Conservation (phyloP, 192 early-diverging fungal genomes). For the Gryganskiella cystojenkinii region DNA sequence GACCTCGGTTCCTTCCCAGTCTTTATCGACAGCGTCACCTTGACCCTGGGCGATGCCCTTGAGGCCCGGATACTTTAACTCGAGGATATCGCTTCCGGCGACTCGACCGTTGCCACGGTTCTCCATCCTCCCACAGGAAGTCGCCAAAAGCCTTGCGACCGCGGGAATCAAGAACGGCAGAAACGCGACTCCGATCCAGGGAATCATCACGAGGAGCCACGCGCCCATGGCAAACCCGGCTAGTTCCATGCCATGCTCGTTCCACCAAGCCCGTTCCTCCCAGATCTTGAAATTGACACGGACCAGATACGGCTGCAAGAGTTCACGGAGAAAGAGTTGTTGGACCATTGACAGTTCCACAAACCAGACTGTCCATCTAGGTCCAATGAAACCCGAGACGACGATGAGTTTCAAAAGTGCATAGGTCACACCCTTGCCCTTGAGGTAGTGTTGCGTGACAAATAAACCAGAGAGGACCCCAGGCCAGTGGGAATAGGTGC, state of each 20-base stretch:
- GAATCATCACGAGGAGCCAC: conserved; percentile 28
- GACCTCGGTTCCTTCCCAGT: conserved; percentile 24
- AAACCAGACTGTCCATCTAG: neutral
- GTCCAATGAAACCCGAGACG: neutral
- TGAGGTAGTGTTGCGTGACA: neutral
- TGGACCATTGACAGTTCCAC: neutral
- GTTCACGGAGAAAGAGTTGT: conserved; percentile 21
- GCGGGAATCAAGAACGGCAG: conserved; percentile 32
- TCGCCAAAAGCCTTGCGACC: conserved; percentile 26
- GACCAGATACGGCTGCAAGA: conserved; percentile 37
- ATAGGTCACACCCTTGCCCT: neutral
- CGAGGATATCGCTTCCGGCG: conserved; percentile 24
- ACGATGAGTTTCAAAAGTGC: conserved; percentile 2
- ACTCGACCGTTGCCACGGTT: conserved; percentile 16
- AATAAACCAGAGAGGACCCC: neutral
- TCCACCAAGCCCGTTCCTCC: conserved; percentile 43
- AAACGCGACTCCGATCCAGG: conserved; percentile 18
- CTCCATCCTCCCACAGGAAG: conserved; percentile 44
- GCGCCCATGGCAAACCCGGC: conserved; percentile 30
- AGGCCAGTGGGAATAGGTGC: neutral
- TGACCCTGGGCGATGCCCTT: conserved; percentile 25
- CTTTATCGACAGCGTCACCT: conserved; percentile 13
- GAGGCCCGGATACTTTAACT: conserved; percentile 17
- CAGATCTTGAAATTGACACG: conserved; percentile 32
- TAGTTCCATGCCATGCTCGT: conserved; percentile 22